Evolutionary conservation across 768 basidiomycete genomes (phyloP).

Genomic region (Boletus insuetus): DNA sequence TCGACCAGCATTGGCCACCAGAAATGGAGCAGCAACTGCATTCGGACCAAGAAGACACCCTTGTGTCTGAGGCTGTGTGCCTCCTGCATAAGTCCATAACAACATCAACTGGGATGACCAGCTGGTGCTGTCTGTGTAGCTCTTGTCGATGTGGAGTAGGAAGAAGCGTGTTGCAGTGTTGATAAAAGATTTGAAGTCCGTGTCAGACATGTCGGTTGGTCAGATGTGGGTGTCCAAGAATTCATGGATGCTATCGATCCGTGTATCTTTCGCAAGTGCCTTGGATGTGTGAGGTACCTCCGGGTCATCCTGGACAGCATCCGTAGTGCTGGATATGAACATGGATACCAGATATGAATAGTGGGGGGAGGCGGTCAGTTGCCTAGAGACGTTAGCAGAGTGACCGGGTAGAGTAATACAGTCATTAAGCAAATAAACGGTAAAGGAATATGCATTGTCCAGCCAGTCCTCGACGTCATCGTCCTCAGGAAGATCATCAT

Average conservation of each 20-base stretch:
- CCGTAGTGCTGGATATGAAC: rapidly evolving
- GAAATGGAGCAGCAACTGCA: neutral
- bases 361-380: too few species aligned
- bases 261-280: too few species aligned
- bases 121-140: too few species aligned
- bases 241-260: too few species aligned
- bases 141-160: neutral
- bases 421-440: neutral
- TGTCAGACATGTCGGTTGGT: neutral
- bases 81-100: neutral
- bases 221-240: too few species aligned
- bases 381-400: too few species aligned
- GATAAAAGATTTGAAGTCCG: neutral
- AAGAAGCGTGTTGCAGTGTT: neutral
- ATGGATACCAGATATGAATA: too few species aligned
- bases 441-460: too few species aligned
- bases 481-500: neutral
- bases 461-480: too few species aligned
- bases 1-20: neutral
- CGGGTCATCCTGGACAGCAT: too few species aligned
- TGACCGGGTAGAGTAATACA: neutral
- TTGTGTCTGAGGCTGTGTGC: neutral
- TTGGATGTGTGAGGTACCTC: too few species aligned
- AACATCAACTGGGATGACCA: too few species aligned
- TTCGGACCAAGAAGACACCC: neutral